Evolutionary conservation across 495 filamentous ascomycete genomes (phyloP).

Genomic region (Podospora pseudoanserina): DNA sequence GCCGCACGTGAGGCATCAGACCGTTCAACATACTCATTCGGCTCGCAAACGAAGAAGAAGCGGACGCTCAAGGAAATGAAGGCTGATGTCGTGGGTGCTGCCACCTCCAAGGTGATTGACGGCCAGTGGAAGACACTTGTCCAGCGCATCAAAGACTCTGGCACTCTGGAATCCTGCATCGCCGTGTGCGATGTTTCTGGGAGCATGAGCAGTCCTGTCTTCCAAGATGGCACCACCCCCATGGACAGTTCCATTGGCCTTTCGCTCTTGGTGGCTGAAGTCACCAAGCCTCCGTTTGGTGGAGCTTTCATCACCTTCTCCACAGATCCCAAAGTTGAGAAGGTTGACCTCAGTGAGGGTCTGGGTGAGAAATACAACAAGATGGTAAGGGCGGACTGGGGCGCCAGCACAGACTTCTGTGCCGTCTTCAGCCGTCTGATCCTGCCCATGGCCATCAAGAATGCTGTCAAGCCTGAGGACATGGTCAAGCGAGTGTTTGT

Average conservation of each 20-base stretch:
- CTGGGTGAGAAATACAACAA: slow-evolving; percentile 32
- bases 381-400: slow-evolving; percentile 18
- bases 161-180: slow-evolving; percentile 41
- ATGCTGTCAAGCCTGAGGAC: not conserved
- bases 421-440: not conserved
- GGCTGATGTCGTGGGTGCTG: slow-evolving; percentile 3
- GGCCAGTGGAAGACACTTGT: slow-evolving; percentile 49
- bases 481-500: slow-evolving; percentile 1
- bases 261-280: slow-evolving; percentile 44
- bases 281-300: slow-evolving; percentile 42
- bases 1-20: not conserved
- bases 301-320: slow-evolving; percentile 47
- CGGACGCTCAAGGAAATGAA: slow-evolving; percentile 15
- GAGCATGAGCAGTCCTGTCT: slow-evolving; percentile 36
- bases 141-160: slow-evolving; percentile 44
- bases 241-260: slow-evolving; percentile 47
- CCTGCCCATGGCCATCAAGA: not conserved
- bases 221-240: slow-evolving; percentile 41
- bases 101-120: slow-evolving; percentile 29
- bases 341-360: slow-evolving; percentile 28
- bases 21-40: not conserved
- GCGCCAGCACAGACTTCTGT: slow-evolving; percentile 26
- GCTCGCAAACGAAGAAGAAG: not conserved
- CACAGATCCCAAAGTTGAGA: slow-evolving; percentile 27
- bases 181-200: slow-evolving; percentile 47